These are phyloP conservation scores for Pseudotsuga menziesii DNA, from an alignment of 75 land plant genomes.

Conservation along the genomic window DNA sequence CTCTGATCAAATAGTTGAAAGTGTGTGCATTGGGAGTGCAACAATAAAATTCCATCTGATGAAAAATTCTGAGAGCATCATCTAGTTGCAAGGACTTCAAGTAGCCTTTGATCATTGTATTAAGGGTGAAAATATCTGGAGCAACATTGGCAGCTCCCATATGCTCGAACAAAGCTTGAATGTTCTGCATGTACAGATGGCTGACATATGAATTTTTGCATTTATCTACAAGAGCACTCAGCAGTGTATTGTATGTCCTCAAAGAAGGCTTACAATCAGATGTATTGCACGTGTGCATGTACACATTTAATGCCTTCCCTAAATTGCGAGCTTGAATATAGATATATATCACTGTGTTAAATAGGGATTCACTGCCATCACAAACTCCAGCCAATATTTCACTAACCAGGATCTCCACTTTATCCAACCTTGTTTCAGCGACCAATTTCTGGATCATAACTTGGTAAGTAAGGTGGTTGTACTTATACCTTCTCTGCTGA, in stretches of 20 bases:
- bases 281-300: constrained; percentile 41
- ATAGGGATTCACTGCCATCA: constrained; percentile 35
- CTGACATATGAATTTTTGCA: constrained; percentile 37
- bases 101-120: constrained; percentile 63
- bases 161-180: constrained; percentile 48
- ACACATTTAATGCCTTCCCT: constrained; percentile 36
- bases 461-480: constrained; percentile 34
- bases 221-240: constrained; percentile 35
- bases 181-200: constrained; percentile 45
- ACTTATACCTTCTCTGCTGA: constrained; percentile 38
- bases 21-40: constrained; percentile 41
- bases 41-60: constrained; percentile 54
- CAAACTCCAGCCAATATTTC: constrained; percentile 31
- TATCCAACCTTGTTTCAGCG: constrained; percentile 24
- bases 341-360: constrained; percentile 41
- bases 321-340: constrained; percentile 36
- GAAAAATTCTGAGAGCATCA: constrained; percentile 61
- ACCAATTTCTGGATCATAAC: constrained; percentile 41
- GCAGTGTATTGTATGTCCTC: constrained; percentile 46
- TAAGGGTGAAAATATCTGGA: constrained; percentile 52
- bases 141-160: constrained; percentile 53
- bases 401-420: constrained; percentile 41
- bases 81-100: constrained; percentile 46
- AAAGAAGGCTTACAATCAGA: constrained; percentile 34
- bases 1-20: constrained; percentile 49